Evolutionary conservation across 495 filamentous ascomycete genomes (phyloP), one percentile per base, ranked within the genome.

Genomic region (Terfezia boudieri): DNA sequence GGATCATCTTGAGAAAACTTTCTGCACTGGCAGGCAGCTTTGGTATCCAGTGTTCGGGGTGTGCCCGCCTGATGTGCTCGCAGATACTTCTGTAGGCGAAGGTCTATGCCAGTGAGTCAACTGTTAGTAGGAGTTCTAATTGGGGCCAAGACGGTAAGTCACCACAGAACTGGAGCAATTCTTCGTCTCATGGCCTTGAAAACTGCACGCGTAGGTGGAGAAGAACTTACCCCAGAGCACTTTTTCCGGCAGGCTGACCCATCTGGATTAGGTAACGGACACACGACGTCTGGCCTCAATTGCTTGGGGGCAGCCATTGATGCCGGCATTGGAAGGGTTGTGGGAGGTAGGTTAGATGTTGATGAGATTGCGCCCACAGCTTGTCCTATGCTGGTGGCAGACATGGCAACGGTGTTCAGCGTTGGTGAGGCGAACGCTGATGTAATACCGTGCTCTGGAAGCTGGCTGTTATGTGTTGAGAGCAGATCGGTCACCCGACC

Each of bases 21-120:
- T 96, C 90, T 66, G 95, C 88, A 61, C 90, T 98, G 49, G 90
- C 90, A 66, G 90, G 90, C 63, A 98, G 85, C 79, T 96, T 98
- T 57, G 90, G 79, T 60, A 98, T 94, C 69, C 95, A 98, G 69
- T 95, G 81, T 64, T 92, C 89, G 53, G 90, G 92, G 69, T 98
- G 90, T 65, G 90, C 90, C 67, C 90, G 80, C 61, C 90, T 85
- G 61, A 98, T 96, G 64, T 98, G 90, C 76, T 98, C 90, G 72
- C 95, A 92, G 84, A 98, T 98, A 52, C 89, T 95, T 65, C 90
- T 88, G 74, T 86, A 98, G 23, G 62, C 62, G 56, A 65, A 65
- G 52, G 64, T 65, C 62, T 65, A 46, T 32, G 26, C 26, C 26
- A 32, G 26, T 32, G 26, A 32, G 1, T 7, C 26, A 32, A 7